Evolutionary conservation across 192 early-diverging fungal species (phyloP), one percentile per base, ranked within the genome.

Genomic region (Powellomyces hirtus): DNA sequence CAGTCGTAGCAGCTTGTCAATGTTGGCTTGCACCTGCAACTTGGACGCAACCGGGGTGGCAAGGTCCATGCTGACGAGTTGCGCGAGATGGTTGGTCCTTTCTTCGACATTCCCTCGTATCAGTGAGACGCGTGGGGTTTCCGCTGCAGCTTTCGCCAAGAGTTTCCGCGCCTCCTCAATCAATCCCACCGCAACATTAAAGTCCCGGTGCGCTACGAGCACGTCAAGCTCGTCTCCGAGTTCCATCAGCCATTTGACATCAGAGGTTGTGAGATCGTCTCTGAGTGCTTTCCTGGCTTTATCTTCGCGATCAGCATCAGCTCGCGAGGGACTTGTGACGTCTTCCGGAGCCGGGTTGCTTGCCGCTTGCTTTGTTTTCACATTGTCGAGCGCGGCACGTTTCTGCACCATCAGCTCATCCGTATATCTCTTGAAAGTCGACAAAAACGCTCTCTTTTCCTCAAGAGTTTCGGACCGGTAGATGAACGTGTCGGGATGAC

Each of bases 221-320:
- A 99, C 94, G 58, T 97, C 97, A 46, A 99, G 74, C 51, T 91
- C 88, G 74, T 97, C 94, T 5, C 89, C 81, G 50, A 95, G 83
- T 60, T 94, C 89, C 46, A 79, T 81, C 16, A 93, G 59, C 88
- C 87, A 90, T 22, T 51, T 77, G 13, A 59, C 46, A 10, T 85
- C 80, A 14, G 62, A 33, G 18, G 20, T 26, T 1, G 57, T 69
- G 3, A 69, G 44, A 24, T 59, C 60, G 35, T 70, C 59, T 1
- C 58, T 14, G 59, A n/a, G n/a, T 4, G 51, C 50, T 45, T 36
- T 31, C 4, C 70, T n/a, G 11, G 50, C 30, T 33, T n/a, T 4
- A 20, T 56, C 50, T 24, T 66, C 50, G 14, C 51, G 49, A 26
- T 66, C 64, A 6, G 51, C 37, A 36, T 66, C 64, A 13, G 29